These are phyloP conservation scores for Raphanus sativus DNA, from an alignment of 345 rosid genomes.

Conservation along the genomic window DNA sequence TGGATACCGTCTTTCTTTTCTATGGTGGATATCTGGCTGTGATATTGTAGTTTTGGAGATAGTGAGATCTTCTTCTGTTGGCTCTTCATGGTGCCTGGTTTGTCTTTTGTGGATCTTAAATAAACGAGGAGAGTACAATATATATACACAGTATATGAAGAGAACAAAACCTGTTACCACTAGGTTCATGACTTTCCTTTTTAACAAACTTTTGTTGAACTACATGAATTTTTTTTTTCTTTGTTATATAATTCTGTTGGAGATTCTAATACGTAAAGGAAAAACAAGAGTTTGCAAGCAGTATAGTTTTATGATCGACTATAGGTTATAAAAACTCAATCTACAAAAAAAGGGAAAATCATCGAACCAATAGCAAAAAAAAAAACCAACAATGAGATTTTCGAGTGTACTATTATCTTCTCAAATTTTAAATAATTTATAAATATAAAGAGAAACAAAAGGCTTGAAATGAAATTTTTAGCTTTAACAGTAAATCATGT, in stretches of 20 bases:
- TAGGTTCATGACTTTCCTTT: background rate
- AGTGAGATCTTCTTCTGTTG: background rate
- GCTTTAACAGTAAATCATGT: background rate
- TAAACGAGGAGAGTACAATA: background rate
- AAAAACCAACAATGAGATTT: background rate
- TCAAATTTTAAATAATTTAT: background rate
- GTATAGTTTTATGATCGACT: background rate
- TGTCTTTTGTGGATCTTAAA: background rate
- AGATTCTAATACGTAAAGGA: background rate
- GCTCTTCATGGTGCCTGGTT: background rate
- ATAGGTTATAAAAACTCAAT: background rate
- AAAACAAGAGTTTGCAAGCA: background rate
- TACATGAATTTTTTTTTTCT: background rate
- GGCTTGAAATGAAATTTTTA: background rate
- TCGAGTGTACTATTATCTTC: background rate
- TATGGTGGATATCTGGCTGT: background rate
- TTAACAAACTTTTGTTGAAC: background rate
- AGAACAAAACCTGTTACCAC: background rate
- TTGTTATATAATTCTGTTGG: background rate
- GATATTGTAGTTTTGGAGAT: background rate
- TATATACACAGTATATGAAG: background rate
- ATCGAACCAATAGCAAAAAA: no score
- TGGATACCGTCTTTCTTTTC: background rate
- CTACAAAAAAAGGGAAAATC: background rate
- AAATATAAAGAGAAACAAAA: background rate